Evolutionary conservation across 2,329 filamentous ascomycete genomes (phyloP), one percentile per base, ranked within the genome.

Genomic region (Neonectria sp.): DNA sequence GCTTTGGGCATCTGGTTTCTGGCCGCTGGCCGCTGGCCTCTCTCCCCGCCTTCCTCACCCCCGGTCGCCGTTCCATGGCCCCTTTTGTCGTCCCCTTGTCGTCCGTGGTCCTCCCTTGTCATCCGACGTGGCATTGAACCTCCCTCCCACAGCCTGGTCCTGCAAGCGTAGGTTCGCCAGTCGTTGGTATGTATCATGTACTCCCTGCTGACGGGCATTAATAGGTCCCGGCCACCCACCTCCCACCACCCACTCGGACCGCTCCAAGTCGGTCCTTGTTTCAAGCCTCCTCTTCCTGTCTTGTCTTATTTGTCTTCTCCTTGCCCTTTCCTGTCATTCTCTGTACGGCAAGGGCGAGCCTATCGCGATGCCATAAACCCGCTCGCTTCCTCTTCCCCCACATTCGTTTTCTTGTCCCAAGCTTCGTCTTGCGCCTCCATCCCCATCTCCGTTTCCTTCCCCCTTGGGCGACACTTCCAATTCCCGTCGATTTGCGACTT

Each of bases 41-140:
- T 40, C 40, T 72, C 71, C 67, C 59, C 52, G 60, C 68, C 65
- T 49, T 61, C 63, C 53, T 55, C 60, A 60, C 37, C 71, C 73
- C 73, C 68, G 72, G 69, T 72, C 65, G 62, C 46, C 61, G 67
- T 52, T 55, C 65, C 68, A 70, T 73, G 66, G 69, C 69, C 60
- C 56, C 52, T 63, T 67, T 63, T 52, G 55, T 63, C 72, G 61
- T 70, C 65, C 71, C 73, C 63, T 60, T 51, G 55, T 67, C 71
- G 60, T 71, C 66, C 66, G 69, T 74, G 60, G 61, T 68, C 56
- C 68, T 66, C 73, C 73, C 73, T 74, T 71, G 73, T 73, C 71
- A 70, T 73, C 68, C 73, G 70, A 68, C 71, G 73, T 75, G 73
- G 73, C 73, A 75, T 75, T 73, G 66, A 71, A 74, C 71, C 65